Conservation (phyloP, 2,329 filamentous ascomycete species). For the Xylaria sp. region DNA sequence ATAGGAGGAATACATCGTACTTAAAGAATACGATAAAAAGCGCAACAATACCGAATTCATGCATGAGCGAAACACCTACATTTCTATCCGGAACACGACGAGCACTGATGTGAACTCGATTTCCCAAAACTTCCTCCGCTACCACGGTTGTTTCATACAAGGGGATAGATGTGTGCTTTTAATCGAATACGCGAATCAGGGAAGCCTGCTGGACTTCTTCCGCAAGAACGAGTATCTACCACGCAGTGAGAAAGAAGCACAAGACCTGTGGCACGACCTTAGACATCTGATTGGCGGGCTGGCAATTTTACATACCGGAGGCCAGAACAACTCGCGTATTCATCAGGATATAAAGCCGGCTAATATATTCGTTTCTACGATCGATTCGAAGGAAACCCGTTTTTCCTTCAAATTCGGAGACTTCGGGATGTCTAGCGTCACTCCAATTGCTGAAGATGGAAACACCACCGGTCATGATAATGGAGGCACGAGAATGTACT, state of each 20-base stretch:
- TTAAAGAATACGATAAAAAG: conserved; percentile 1
- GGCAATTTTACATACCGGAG: background rate
- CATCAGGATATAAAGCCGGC: conserved; percentile 11
- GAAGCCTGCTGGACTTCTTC: conserved; percentile 5
- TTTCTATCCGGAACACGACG: background rate
- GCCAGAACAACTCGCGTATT: background rate
- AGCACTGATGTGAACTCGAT: no score
- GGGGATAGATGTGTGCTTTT: conserved; percentile 2
- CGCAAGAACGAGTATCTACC: background rate
- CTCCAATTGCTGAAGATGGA: background rate
- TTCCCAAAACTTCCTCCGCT: background rate
- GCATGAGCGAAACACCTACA: background rate
- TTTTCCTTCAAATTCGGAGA: conserved; percentile 6
- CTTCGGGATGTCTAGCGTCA: background rate
- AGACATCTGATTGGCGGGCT: background rate
- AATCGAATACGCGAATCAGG: conserved; percentile 8
- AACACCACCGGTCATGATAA: background rate
- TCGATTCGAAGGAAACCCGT: background rate
- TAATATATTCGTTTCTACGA: conserved; percentile 4
- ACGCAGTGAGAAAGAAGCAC: background rate
- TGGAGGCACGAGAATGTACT: conserved; percentile 4
- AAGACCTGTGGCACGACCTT: background rate
- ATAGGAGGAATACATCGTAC: background rate
- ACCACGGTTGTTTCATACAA: conserved; percentile 10
- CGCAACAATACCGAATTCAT: background rate